A percentile compares a stretch with the other conserved stretches of the same genome.
Evolutionary conservation across 1,139 yeast species (phyloP).

Genomic region (Protomyces arabidopsidicola): DNA sequence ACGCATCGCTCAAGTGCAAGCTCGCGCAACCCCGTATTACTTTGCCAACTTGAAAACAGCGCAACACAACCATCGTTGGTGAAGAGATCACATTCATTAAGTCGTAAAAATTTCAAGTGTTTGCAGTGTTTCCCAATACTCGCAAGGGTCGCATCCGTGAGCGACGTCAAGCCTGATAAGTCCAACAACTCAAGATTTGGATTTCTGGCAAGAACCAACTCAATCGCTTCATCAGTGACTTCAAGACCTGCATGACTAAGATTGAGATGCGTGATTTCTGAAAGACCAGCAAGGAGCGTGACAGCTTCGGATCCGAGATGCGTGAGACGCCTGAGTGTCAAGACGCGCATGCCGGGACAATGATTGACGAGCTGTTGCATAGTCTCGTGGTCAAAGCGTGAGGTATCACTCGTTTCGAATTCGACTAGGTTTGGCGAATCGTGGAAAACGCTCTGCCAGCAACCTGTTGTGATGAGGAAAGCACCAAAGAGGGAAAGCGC

Average conservation of each 20-base stretch:
- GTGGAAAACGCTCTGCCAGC: constrained; percentile 73
- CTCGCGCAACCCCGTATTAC: constrained; percentile 56
- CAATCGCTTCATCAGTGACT: constrained; percentile 30
- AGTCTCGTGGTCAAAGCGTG: constrained; percentile 68
- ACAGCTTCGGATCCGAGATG: constrained; percentile 60
- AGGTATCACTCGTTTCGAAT: constrained; percentile 73
- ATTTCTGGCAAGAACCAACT: constrained; percentile 30
- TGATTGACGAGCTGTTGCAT: constrained; percentile 58
- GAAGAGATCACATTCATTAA: constrained; percentile 69
- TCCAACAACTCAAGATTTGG: constrained; percentile 53
- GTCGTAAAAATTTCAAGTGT: constrained; percentile 52
- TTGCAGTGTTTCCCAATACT: constrained; percentile 57
- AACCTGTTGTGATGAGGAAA: constrained; percentile 65
- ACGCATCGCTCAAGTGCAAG: constrained; percentile 65
- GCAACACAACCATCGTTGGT: constrained; percentile 66
- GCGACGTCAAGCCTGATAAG: constrained; percentile 46
- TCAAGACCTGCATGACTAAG: constrained; percentile 38
- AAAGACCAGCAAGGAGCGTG: constrained; percentile 59
- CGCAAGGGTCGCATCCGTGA: constrained; percentile 69
- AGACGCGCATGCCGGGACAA: constrained; percentile 49
- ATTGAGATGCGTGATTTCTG: constrained; percentile 54
- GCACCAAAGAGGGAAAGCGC: constrained; percentile 74
- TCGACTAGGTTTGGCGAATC: constrained; percentile 48
- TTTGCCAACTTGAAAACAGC: constrained; percentile 53
- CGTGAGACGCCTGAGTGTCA: constrained; percentile 64